phyloP scores from a whole-genome alignment of 1,284 basidiomycete species.

The Rhodotorula sp. region DNA sequence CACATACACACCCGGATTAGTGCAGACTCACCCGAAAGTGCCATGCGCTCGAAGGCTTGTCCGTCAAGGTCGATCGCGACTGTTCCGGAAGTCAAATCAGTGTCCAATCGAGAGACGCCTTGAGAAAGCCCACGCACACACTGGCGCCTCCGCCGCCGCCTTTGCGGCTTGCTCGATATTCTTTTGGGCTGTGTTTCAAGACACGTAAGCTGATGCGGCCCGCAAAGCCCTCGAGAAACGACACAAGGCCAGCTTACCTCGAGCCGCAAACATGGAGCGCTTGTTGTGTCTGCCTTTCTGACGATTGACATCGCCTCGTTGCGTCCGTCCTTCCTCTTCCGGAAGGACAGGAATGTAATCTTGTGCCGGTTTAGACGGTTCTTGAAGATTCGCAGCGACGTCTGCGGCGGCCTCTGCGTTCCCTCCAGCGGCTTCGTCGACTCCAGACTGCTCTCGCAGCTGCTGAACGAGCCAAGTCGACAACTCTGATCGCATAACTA shows the following conservation, averaged over 20 bases:
- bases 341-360: conserved; percentile 36
- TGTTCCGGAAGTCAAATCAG: neutral
- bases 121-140: conserved; percentile 17
- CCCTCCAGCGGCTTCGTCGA: conserved; percentile 30
- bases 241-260: conserved; percentile 12
- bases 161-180: conserved; percentile 31
- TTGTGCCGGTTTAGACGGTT: conserved; percentile 20
- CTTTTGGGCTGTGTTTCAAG: conserved; percentile 35
- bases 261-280: conserved; percentile 34
- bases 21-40: conserved; percentile 21
- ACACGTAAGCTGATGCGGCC: neutral
- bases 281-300: conserved; percentile 43
- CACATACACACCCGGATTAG: conserved; percentile 29
- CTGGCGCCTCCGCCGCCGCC: conserved; percentile 31
- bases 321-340: conserved; percentile 35
- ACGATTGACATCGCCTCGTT: neutral
- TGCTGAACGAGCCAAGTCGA: conserved; percentile 35
- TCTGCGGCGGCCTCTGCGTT: conserved; percentile 9
- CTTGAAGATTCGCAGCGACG: conserved; percentile 4
- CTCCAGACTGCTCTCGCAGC: conserved; percentile 30
- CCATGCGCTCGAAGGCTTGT: conserved; percentile 37
- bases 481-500: conserved; percentile 41
- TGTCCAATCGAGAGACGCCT: too few species aligned
- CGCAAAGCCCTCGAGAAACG: too few species aligned
- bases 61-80: conserved; percentile 44